Conservation (phyloP, 2,329 filamentous ascomycete species). For the Fusarium poae region DNA sequence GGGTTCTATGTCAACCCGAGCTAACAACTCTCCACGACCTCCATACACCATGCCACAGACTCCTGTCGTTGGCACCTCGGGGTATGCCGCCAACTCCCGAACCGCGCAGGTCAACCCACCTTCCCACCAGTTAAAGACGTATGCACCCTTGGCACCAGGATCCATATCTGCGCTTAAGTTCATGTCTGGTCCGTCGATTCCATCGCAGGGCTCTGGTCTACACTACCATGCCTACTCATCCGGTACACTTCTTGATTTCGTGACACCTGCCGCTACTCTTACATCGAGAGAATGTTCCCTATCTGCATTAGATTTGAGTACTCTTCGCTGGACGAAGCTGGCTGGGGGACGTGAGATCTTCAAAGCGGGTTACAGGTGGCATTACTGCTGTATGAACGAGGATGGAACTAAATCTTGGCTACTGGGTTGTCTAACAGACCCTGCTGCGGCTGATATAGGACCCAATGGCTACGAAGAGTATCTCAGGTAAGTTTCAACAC, state of each 20-base stretch:
- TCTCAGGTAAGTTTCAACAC: constrained; percentile 65
- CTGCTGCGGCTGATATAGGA: constrained; percentile 72
- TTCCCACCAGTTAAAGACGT: constrained; percentile 75
- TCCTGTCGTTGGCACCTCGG: constrained; percentile 68
- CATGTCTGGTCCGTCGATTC: constrained; percentile 82
- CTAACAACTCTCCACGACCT: constrained; percentile 65
- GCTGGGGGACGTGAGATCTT: constrained; percentile 96
- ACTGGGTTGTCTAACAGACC: constrained; percentile 88
- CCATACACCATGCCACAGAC: constrained; percentile 64
- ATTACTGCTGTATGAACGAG: constrained; percentile 96
- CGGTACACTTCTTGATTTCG: constrained; percentile 91
- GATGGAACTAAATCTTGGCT: constrained; percentile 97
- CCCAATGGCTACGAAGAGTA: constrained; percentile 87
- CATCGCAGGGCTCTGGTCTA: constrained; percentile 88
- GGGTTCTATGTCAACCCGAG: constrained; percentile 56
- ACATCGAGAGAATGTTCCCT: constrained; percentile 89
- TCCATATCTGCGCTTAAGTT: constrained; percentile 93
- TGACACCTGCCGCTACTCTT: constrained; percentile 90
- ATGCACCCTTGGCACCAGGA: constrained; percentile 87
- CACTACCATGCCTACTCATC: constrained; percentile 98
- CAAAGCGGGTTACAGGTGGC: constrained; percentile 92
- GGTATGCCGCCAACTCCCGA: constrained; percentile 76
- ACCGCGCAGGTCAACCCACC: constrained; percentile 76
- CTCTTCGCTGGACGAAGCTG: constrained; percentile 92
- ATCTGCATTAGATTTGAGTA: constrained; percentile 87